phyloP scores from a whole-genome alignment of 345 rosid species.

The Mallotus nudiflorus region DNA sequence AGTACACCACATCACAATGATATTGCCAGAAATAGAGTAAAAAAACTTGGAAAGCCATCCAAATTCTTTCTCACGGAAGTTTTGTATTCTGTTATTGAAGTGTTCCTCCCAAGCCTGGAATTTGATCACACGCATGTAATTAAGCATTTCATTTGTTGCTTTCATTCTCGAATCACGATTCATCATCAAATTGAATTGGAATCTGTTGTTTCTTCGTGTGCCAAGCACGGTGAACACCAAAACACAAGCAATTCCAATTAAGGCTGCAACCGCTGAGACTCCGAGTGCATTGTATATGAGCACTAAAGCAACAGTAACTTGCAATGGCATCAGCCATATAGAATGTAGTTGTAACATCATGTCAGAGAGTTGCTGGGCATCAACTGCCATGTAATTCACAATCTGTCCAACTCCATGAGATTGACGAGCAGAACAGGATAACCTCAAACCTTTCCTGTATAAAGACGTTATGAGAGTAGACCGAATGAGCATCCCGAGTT shows the following conservation, averaged over 20 bases:
- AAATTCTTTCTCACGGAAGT: conserved; percentile 70
- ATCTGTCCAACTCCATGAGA: conserved; percentile 95
- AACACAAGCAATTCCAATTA: conserved; percentile 54
- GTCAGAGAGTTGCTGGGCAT: conserved; percentile 94
- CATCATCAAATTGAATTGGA: conserved; percentile 63
- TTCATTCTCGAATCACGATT: conserved; percentile 90
- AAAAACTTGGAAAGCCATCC: conserved; percentile 81
- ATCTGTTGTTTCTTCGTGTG: conserved; percentile 62
- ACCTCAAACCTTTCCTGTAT: conserved; percentile 72
- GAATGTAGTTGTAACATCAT: conserved; percentile 95
- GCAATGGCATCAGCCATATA: conserved; percentile 91
- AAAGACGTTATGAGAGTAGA: conserved; percentile 77
- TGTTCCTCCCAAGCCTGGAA: conserved; percentile 98
- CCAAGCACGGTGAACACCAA: conserved; percentile 52
- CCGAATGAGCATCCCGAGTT: conserved; percentile 90
- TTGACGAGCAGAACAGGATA: conserved; percentile 84
- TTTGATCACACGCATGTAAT: conserved; percentile 87
- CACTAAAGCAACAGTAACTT: conserved; percentile 58
- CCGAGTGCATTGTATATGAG: conserved; percentile 73
- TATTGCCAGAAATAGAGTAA: conserved; percentile 64
- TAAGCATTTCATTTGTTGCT: conserved; percentile 92
- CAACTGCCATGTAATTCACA: conserved; percentile 98
- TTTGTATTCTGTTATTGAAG: conserved; percentile 72
- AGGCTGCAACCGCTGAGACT: conserved; percentile 49
- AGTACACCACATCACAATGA: conserved; percentile 78